These are phyloP conservation scores for Aspergillus hortae DNA, from an alignment of 2,329 filamentous ascomycete genomes.

Conservation along the genomic window DNA sequence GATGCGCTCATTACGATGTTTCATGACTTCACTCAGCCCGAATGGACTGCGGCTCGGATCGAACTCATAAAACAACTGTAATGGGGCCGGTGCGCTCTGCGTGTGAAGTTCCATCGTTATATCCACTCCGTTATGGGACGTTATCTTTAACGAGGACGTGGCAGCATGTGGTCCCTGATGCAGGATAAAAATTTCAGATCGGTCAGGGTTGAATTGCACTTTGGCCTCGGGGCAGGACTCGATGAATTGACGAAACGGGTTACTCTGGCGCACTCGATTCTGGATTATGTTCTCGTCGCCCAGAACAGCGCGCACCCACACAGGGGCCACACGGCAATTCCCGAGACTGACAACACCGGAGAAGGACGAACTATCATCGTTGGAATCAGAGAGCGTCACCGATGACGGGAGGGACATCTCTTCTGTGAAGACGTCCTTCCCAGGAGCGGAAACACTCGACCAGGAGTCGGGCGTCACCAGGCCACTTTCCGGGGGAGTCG, in stretches of 20 bases:
- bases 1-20: conserved; percentile 86
- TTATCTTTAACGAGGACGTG: conserved; percentile 4
- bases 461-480: conserved; percentile 50
- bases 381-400: conserved; percentile 8
- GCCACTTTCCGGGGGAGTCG: conserved; percentile 37
- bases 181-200: conserved; percentile 5
- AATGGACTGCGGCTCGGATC: conserved; percentile 86
- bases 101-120: conserved; percentile 8
- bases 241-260: conserved; percentile 11
- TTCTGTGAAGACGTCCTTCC: conserved; percentile 6
- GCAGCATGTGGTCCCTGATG: background rate
- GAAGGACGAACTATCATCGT: conserved; percentile 2
- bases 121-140: conserved; percentile 9
- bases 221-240: background rate
- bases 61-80: conserved; percentile 80
- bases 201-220: conserved; percentile 3
- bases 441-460: conserved; percentile 62
- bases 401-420: conserved; percentile 7
- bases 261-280: conserved; percentile 2
- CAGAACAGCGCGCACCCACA: conserved; percentile 13
- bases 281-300: conserved; percentile 7
- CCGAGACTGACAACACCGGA: background rate
- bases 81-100: conserved; percentile 43
- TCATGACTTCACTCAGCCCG: conserved; percentile 89
- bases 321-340: background rate